Conservation (phyloP, 495 filamentous ascomycete species). For the Xylaria sp. region DNA sequence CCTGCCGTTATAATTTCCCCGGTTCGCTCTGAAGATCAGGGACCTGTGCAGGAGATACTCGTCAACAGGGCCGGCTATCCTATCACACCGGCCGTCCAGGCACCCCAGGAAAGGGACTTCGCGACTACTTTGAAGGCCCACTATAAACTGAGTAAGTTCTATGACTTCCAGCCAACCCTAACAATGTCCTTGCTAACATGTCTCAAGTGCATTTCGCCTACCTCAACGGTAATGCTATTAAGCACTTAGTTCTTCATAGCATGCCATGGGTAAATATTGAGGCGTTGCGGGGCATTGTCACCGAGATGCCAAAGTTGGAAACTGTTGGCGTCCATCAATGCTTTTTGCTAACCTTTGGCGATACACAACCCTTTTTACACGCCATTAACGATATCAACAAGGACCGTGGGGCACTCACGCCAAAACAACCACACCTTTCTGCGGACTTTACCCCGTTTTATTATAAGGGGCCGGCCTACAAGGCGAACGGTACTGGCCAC, state of each 20-base stretch:
- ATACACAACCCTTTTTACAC: conserved; percentile 21
- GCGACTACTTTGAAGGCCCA: background rate
- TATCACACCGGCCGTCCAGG: background rate
- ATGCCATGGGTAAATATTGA: conserved; percentile 13
- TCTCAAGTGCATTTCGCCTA: conserved; percentile 27
- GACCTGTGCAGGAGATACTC: background rate
- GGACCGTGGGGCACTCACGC: background rate
- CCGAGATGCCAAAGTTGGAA: conserved; percentile 19
- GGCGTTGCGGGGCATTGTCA: background rate
- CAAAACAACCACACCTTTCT: background rate
- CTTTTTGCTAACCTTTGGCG: conserved; percentile 35
- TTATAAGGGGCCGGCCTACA: conserved; percentile 26
- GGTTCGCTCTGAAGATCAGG: conserved; percentile 1
- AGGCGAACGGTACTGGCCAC: background rate
- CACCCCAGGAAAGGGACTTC: background rate
- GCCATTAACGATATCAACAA: conserved; percentile 25
- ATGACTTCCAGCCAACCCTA: background rate
- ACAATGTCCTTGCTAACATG: conserved; percentile 20
- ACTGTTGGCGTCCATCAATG: conserved; percentile 36
- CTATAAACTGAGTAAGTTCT: conserved; percentile 28
- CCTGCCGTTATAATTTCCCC: conserved; percentile 12
- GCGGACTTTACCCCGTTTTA: conserved; percentile 38
- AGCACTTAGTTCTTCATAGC: conserved; percentile 28
- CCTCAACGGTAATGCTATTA: conserved; percentile 22
- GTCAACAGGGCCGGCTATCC: conserved; percentile 12